Percentiles rank a stretch among this genome's conserved stretches.
Evolutionary conservation across 148 eudicot genomes (phyloP).

Genomic region (Nepenthes mirabilis): DNA sequence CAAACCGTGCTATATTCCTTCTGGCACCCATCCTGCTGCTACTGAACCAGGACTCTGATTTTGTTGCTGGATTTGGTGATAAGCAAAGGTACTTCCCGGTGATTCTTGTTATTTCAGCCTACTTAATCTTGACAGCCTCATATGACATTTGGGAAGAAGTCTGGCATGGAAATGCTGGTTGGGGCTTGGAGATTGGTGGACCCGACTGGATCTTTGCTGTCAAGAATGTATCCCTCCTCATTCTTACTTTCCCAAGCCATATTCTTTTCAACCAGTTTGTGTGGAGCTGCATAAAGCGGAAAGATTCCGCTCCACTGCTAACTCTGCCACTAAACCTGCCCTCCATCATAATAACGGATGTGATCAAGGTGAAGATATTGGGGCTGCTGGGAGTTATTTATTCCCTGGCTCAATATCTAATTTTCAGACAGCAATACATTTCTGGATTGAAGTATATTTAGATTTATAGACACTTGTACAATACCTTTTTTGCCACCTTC

Average conservation of each 20-base stretch:
- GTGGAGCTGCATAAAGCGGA: constrained; percentile 79
- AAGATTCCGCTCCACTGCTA: constrained; percentile 60
- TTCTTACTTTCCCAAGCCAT: constrained; percentile 88
- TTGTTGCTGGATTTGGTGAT: constrained; percentile 96
- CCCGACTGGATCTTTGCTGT: constrained; percentile 88
- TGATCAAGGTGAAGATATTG: constrained; percentile 78
- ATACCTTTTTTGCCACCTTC: no score
- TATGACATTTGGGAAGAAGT: constrained; percentile 82
- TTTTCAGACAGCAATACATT: constrained; percentile 84
- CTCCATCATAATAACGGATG: constrained; percentile 65
- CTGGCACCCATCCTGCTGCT: constrained; percentile 94
- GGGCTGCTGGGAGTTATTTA: constrained; percentile 85
- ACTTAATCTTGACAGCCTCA: constrained; percentile 62
- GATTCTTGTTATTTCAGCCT: constrained; percentile 52
- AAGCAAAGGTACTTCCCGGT: constrained; percentile 97
- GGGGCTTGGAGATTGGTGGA: constrained; percentile 92
- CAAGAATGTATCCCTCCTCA: constrained; percentile 78
- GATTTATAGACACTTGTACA: constrained; percentile 3
- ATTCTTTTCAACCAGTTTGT: constrained; percentile 87
- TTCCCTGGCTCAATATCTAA: constrained; percentile 79
- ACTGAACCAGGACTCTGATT: constrained; percentile 96
- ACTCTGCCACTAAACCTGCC: constrained; percentile 84
- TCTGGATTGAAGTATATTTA: constrained; percentile 94
- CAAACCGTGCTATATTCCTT: constrained; percentile 93
- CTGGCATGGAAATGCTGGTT: constrained; percentile 85